These are phyloP conservation scores for Pseudoturritis turrita DNA, from an alignment of 345 rosid genomes.

Conservation along the genomic window DNA sequence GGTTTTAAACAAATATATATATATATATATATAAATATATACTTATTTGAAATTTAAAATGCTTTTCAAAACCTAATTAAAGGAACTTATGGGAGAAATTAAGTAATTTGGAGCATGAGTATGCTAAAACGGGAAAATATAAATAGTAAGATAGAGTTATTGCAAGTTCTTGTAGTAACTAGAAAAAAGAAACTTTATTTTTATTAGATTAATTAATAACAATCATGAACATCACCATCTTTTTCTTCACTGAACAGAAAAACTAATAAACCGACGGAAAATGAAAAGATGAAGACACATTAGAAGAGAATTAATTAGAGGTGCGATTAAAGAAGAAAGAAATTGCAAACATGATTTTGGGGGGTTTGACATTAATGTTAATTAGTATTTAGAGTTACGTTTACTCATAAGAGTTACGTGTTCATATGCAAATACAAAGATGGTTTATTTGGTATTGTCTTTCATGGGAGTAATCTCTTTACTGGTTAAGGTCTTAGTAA, in stretches of 20 bases:
- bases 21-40: too few species aligned
- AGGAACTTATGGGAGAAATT: not conserved
- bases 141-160: not conserved
- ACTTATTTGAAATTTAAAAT: not conserved
- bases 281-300: conserved; percentile 15
- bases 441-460: not conserved
- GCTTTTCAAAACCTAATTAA: not conserved
- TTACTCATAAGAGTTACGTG: conserved; percentile 26
- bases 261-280: not conserved
- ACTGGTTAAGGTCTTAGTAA: too few species aligned
- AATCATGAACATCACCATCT: conserved; percentile 5
- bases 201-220: not conserved
- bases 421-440: conserved; percentile 5
- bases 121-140: not conserved
- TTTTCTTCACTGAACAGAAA: not conserved
- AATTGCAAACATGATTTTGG: conserved; percentile 14
- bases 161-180: not conserved
- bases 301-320: not conserved
- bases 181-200: not conserved
- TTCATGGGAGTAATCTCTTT: too few species aligned
- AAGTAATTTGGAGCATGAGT: not conserved
- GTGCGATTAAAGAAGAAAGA: conserved; percentile 8
- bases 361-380: not conserved
- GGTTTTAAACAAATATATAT: not conserved
- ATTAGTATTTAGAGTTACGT: not conserved